phyloP scores from a whole-genome alignment of 2,329 filamentous ascomycete genomes.

The Fusarium sp. region DNA sequence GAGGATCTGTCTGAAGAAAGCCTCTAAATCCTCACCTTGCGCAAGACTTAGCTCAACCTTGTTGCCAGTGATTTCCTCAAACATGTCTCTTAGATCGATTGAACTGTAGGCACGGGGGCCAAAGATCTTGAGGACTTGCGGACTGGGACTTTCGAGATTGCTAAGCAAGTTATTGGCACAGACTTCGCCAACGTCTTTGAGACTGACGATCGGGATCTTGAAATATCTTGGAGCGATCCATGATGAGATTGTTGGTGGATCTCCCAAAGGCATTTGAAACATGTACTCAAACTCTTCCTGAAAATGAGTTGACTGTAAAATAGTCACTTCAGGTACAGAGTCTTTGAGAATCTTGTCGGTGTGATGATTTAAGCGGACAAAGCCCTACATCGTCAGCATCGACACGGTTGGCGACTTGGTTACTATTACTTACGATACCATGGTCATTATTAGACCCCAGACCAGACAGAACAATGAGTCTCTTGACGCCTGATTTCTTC shows the following conservation, averaged over 20 bases:
- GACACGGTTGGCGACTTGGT: too few species aligned
- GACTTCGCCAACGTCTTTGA: conserved; percentile 41
- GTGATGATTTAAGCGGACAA: conserved; percentile 33
- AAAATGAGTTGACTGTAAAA: conserved; percentile 33
- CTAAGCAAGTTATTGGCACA: conserved; percentile 38
- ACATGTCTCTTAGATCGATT: conserved; percentile 38
- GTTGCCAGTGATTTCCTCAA: conserved; percentile 40
- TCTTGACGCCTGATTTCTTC: conserved; percentile 3
- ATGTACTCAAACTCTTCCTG: conserved; percentile 31
- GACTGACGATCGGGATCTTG: conserved; percentile 45
- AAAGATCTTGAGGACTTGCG: conserved; percentile 36
- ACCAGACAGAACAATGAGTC: conserved; percentile 41
- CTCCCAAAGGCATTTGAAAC: conserved; percentile 24
- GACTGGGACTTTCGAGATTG: neutral
- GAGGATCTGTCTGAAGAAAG: conserved; percentile 34
- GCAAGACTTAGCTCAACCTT: conserved; percentile 31
- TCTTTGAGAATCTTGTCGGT: conserved; percentile 26
- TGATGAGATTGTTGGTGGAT: conserved; percentile 38
- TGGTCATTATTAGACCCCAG: conserved; percentile 43
- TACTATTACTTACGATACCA: conserved; percentile 37
- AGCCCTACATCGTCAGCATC: conserved; percentile 32
- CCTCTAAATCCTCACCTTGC: conserved; percentile 33
- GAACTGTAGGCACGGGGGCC: conserved; percentile 44
- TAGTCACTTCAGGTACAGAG: conserved; percentile 24
- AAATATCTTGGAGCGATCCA: conserved; percentile 37